Percentiles rank a stretch among this genome's conserved stretches.
phyloP scores from a whole-genome alignment of 257 asterid species.

The Solanum megistacrolobum region DNA sequence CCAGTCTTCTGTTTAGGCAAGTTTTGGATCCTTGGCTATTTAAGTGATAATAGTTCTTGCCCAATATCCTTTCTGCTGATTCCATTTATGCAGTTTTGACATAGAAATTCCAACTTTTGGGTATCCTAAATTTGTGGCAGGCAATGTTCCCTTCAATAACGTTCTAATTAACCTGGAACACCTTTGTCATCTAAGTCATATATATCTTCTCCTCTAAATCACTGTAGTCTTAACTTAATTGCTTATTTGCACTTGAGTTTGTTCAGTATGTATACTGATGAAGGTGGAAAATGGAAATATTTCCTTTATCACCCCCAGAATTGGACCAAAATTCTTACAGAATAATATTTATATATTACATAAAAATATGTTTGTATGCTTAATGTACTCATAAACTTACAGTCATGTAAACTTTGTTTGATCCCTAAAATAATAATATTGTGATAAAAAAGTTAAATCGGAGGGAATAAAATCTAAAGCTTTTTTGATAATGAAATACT shows the following conservation, averaged over 20 bases:
- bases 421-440: neutral
- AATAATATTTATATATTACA: neutral
- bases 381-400: neutral
- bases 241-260: neutral
- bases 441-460: neutral
- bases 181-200: neutral
- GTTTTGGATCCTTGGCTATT: constrained; percentile 12
- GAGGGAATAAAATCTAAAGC: neutral
- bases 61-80: neutral
- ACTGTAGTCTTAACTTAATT: neutral
- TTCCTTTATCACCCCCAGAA: neutral
- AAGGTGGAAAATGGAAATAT: neutral
- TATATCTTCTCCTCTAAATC: neutral
- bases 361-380: neutral
- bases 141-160: neutral
- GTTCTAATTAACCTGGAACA: neutral
- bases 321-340: neutral
- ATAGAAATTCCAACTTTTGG: neutral
- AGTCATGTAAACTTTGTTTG: neutral
- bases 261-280: neutral
- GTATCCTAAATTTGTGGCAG: neutral
- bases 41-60: neutral
- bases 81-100: neutral
- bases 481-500: neutral
- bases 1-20: constrained; percentile 86